Evolutionary conservation across 768 basidiomycete species (phyloP), one percentile per base, ranked within the genome.

Genomic region (Podaxis sp.): DNA sequence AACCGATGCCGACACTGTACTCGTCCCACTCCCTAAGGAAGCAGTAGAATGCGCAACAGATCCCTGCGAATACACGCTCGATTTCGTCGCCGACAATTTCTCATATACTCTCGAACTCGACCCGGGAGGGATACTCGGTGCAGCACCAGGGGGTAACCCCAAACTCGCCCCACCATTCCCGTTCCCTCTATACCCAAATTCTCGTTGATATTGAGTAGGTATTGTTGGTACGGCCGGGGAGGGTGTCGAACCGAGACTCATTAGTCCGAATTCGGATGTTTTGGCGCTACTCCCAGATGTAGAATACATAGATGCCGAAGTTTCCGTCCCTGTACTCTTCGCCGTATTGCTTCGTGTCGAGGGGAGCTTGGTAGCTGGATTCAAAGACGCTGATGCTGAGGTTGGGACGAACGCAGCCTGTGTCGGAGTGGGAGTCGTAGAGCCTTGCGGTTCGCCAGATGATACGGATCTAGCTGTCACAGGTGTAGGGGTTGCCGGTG

Each of bases 241-340:
- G 11, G 61, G 54, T 8, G 58, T 53, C 15, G 57, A 53, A n/a
- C 51, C 26, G 8, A 55, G 3, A 41, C 46, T 56, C 24, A 20
- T n/a, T 22, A 40, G 28, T 63, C 70, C n/a, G 65, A 67, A 12
- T 48, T 64, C 26, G 48, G 48, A 12, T 64, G 67, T 20, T 60
- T 66, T 66, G 11, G 64, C 65, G 2, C 66, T 66, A 7, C 66
- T 59, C 8, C 17, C 33, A 7, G 63, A 54, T 11, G 54, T 48
- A 46, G 60, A 54, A 54, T 67, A 66, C 24, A 63, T 37, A 13
- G 65, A 63, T 2, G 62, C 63, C 7, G 61, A 20, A 17, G 41
- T 63, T 28, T 24, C 55, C 56, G 58, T 60, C 20, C 24, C 15
- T 5, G 33, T 24, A 4, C 30, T 37, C 12, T 11, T 36, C 30